These are phyloP conservation scores for Boletus pseudopeckii DNA, from an alignment of 768 basidiomycete genomes.

Conservation along the genomic window DNA sequence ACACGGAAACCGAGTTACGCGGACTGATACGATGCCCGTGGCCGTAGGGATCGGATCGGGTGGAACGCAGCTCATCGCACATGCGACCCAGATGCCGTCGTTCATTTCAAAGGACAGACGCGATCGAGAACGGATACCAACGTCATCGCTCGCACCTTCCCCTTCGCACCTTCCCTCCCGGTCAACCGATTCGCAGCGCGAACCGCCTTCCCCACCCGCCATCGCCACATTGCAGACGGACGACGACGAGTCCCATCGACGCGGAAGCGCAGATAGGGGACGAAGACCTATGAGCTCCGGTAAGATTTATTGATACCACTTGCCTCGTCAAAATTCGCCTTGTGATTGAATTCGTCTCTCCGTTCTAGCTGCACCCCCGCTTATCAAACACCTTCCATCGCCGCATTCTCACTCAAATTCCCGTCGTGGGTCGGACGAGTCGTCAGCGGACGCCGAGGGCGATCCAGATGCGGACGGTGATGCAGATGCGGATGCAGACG, in stretches of 20 bases:
- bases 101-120: constrained; percentile 26
- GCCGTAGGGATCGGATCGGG: constrained; percentile 24
- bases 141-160: constrained; percentile 23
- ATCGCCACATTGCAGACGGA: constrained; percentile 31
- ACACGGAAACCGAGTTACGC: constrained; percentile 22
- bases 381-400: constrained; percentile 24
- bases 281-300: constrained; percentile 30
- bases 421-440: constrained; percentile 27
- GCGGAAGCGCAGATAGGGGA: constrained; percentile 20
- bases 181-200: constrained; percentile 18
- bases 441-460: constrained; percentile 29
- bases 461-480: constrained; percentile 40
- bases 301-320: constrained; percentile 9
- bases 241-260: constrained; percentile 24
- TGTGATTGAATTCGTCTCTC: constrained; percentile 6
- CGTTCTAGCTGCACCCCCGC: constrained; percentile 15
- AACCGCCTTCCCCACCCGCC: constrained; percentile 33
- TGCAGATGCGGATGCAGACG: constrained; percentile 31
- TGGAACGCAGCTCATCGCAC: constrained; percentile 25
- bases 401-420: constrained; percentile 24
- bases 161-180: constrained; percentile 16
- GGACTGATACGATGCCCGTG: constrained; percentile 35
- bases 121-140: constrained; percentile 26
- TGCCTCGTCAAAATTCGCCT: not conserved
- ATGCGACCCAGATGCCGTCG: constrained; percentile 20